These are phyloP conservation scores for Populus trichocarpa DNA, from an alignment of 441 rosid species.

Conservation along the genomic window DNA sequence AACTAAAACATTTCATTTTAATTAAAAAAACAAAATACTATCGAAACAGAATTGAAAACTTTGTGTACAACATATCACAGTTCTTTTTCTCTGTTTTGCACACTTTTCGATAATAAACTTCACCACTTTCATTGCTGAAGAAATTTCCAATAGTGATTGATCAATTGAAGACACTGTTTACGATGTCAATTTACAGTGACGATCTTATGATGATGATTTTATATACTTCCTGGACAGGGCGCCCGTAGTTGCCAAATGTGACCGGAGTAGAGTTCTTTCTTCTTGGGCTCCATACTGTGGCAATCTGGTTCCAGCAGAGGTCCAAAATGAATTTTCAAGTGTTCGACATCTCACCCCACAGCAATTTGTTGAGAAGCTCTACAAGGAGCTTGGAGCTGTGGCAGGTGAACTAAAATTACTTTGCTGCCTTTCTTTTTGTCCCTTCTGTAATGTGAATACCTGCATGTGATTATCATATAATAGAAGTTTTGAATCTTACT, in stretches of 20 bases:
- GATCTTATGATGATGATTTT: background rate
- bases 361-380: constrained; percentile 79
- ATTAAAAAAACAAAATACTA: too few relatives aligned
- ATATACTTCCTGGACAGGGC: constrained; percentile 38
- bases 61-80: too few relatives aligned
- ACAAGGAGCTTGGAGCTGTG: constrained; percentile 66
- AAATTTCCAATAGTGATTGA: too few relatives aligned
- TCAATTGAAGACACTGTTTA: background rate
- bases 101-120: background rate
- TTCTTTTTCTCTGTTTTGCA: background rate
- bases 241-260: constrained; percentile 76
- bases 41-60: too few relatives aligned
- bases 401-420: constrained; percentile 45
- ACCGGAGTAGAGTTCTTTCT: constrained; percentile 62
- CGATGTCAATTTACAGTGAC: background rate
- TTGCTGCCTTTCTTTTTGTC: background rate
- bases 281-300: constrained; percentile 73
- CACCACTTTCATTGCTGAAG: background rate
- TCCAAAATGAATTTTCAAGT: constrained; percentile 57
- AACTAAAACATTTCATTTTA: too few relatives aligned
- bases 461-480: background rate
- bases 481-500: background rate
- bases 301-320: constrained; percentile 54
- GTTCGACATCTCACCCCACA: constrained; percentile 72
- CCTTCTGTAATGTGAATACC: background rate